Conservation (phyloP, 495 filamentous ascomycete genomes). For the Aspergillus avenaceus region DNA sequence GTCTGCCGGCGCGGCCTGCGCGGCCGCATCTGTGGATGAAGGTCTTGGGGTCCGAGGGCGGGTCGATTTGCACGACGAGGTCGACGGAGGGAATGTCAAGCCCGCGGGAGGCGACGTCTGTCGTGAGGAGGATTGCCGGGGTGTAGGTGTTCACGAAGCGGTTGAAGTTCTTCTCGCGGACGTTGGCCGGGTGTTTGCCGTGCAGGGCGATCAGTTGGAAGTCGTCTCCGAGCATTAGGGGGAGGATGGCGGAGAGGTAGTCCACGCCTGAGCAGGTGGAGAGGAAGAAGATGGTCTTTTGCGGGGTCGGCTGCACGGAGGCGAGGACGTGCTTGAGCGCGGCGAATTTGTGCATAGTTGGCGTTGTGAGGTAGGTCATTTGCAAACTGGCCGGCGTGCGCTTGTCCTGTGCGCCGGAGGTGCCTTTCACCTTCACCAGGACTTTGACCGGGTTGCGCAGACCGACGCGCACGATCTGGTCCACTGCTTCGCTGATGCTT, state of each 20-base stretch:
- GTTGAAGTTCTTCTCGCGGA: slow-evolving; percentile 74
- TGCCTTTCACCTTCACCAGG: slow-evolving; percentile 83
- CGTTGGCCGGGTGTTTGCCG: slow-evolving; percentile 78
- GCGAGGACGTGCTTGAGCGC: slow-evolving; percentile 67
- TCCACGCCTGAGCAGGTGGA: slow-evolving; percentile 95
- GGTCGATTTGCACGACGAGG: slow-evolving; percentile 88
- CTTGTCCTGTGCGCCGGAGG: slow-evolving; percentile 69
- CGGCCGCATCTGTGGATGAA: slow-evolving; percentile 95
- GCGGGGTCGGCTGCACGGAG: slow-evolving; percentile 63
- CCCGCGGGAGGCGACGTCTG: slow-evolving; percentile 79
- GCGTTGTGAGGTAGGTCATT: slow-evolving; percentile 78
- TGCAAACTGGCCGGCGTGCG: slow-evolving; percentile 87
- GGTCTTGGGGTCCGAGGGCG: slow-evolving; percentile 86
- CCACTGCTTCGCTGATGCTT: slow-evolving; percentile 84
- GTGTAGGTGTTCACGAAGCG: slow-evolving; percentile 63
- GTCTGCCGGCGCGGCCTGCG: slow-evolving; percentile 83
- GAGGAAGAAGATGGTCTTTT: slow-evolving; percentile 86
- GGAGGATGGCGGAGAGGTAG: slow-evolving; percentile 77
- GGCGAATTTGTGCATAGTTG: slow-evolving; percentile 72
- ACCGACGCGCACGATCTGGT: slow-evolving; percentile 87
- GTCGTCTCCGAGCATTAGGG: slow-evolving; percentile 52
- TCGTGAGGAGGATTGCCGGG: slow-evolving; percentile 81
- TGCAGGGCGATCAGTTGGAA: slow-evolving; percentile 77
- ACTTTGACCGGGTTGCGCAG: slow-evolving; percentile 92
- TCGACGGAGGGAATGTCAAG: slow-evolving; percentile 95